Evolutionary conservation across 371 early-diverging fungal genomes (phyloP).

Genomic region (Mucor lusitanicus): DNA sequence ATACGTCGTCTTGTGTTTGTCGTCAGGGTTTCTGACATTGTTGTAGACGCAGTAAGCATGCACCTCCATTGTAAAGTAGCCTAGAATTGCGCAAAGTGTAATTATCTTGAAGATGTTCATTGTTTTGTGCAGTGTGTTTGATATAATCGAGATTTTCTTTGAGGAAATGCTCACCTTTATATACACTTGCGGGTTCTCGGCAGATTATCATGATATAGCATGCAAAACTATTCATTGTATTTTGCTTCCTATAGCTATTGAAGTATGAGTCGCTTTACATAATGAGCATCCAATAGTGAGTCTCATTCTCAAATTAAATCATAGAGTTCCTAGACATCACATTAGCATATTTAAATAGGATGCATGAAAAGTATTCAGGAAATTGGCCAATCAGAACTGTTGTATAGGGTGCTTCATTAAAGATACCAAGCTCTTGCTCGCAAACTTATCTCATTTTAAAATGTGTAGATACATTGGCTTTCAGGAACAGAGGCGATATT

Average conservation of each 20-base stretch:
- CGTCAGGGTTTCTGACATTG: neutral
- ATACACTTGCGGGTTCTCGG: neutral
- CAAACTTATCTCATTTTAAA: too few species aligned
- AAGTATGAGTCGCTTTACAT: too few species aligned
- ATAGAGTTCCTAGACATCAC: neutral
- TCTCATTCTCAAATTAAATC: neutral
- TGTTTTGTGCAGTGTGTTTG: neutral
- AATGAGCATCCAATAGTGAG: too few species aligned
- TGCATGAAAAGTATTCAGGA: neutral
- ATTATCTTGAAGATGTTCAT: neutral
- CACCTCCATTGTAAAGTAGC: neutral
- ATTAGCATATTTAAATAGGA: neutral
- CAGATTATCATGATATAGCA: neutral
- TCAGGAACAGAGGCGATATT: too few species aligned
- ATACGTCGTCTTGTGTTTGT: neutral
- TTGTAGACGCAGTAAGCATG: slow-evolving; percentile 2
- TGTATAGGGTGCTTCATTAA: neutral
- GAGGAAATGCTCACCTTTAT: neutral
- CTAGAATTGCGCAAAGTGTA: neutral
- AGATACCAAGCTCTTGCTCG: too few species aligned
- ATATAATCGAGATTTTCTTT: neutral
- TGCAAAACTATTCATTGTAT: too few species aligned
- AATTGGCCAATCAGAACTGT: neutral
- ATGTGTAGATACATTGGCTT: too few species aligned
- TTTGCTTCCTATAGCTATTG: too few species aligned